phyloP scores from a whole-genome alignment of 305 asterid species.

The Fraxinus sp. region DNA sequence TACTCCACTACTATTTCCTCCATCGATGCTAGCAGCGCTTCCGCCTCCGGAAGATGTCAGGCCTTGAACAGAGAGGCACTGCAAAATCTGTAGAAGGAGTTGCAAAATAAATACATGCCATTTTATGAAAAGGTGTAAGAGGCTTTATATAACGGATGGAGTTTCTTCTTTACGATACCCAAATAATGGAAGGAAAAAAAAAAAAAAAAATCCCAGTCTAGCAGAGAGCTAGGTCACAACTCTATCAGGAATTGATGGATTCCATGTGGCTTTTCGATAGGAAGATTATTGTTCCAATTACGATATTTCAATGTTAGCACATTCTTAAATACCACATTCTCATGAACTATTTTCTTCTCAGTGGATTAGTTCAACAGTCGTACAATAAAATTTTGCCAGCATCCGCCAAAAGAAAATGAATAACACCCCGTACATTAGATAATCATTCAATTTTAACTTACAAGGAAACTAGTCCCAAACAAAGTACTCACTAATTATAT shows the following conservation, averaged over 20 bases:
- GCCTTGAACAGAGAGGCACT: conserved; percentile 81
- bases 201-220: background rate
- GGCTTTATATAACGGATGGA: background rate
- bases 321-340: background rate
- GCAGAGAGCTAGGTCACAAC: background rate
- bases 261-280: background rate
- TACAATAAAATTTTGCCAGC: background rate
- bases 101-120: background rate
- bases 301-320: background rate
- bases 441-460: background rate
- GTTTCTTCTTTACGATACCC: background rate
- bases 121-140: background rate
- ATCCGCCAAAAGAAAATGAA: background rate
- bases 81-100: conserved; percentile 59
- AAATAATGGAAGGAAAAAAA: background rate
- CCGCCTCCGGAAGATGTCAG: conserved; percentile 84
- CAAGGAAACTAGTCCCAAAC: background rate
- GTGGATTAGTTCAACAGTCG: background rate
- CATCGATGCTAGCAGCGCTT: conserved; percentile 63
- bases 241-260: background rate
- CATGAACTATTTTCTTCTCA: background rate
- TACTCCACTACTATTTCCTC: conserved; percentile 80
- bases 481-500: background rate
- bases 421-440: background rate
- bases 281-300: background rate